Evolutionary conservation across 805 yeast species (phyloP), one percentile per base, ranked within the genome.

Genomic region (Scheffersomyces lignosus): DNA sequence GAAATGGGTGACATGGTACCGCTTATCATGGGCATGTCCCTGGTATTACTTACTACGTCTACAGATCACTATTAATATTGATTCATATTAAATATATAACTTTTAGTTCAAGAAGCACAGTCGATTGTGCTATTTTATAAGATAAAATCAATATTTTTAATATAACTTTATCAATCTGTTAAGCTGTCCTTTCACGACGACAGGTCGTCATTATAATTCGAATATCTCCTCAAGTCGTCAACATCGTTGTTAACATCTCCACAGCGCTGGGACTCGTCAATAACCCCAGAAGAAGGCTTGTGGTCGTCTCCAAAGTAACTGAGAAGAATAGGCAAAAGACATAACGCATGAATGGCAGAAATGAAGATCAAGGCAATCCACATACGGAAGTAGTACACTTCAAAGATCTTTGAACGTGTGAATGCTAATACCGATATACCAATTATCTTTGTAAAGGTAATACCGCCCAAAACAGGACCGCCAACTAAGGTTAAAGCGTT

Each of bases 351-450:
- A 1, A 84, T 46, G 0, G 90, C 79, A 1, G 96, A 96, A 38
- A 86, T 67, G 1, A 84, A 43, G 6, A 91, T 83, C 41, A 91
- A 69, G 1, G 89, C 70, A 9, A 86, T 63, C 98, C 98, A 91
- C 96, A 91, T 90, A 43, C 96, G 68, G 71, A 91, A 91, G 58
- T 93, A 91, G 60, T 87, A 91, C 1, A 91, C 77, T 48, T 88
- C 95, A 60, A 91, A 93, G 20, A 91, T 90, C 58, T 84, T 81
- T 14, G 96, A 87, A 44, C 78, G 69, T 0, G 98, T 87, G 58
- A 90, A 89, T 4, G 95, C 95, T 26, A 91, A 66, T 8, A 91
- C 96, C 17, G 73, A 60, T 1, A 91, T 88, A 1, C 99, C 99
- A 48, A 93, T 81, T 15, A 91, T 62, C 54, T 91, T 91, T 1